These are phyloP conservation scores for Phytophthora podocarpi DNA, from an alignment of 352 stramenopile species.

Conservation along the genomic window DNA sequence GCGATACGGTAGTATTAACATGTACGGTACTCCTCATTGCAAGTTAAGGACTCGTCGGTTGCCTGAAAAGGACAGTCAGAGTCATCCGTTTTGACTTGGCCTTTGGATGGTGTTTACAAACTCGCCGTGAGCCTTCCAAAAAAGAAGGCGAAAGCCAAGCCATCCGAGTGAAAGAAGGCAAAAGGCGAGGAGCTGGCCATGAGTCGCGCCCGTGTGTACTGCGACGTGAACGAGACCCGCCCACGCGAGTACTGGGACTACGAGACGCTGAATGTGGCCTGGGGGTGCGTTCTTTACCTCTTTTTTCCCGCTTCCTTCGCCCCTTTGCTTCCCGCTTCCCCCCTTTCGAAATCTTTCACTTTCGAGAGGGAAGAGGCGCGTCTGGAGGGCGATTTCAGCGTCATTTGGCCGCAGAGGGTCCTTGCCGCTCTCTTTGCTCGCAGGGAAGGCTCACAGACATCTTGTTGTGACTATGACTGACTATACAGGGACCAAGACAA, in stretches of 20 bases:
- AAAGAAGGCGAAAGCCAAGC: slow-evolving; percentile 33
- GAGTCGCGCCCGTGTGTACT: slow-evolving; percentile 90
- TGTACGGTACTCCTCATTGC: no score
- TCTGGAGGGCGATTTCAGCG: background rate
- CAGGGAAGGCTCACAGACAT: slow-evolving; percentile 17
- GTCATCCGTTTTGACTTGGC: slow-evolving; percentile 5
- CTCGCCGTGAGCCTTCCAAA: slow-evolving; percentile 29
- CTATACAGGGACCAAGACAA: slow-evolving; percentile 96
- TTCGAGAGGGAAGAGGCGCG: background rate
- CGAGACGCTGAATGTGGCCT: slow-evolving; percentile 97
- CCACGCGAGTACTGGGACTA: slow-evolving; percentile 99
- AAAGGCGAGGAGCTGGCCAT: slow-evolving; percentile 38
- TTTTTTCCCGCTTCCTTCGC: background rate
- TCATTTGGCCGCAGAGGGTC: background rate
- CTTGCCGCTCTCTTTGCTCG: background rate
- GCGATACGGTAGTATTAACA: background rate
- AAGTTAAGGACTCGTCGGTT: no score
- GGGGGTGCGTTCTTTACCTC: slow-evolving; percentile 68
- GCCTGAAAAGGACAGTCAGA: background rate
- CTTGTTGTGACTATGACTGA: slow-evolving; percentile 5
- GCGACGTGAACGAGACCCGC: slow-evolving; percentile 95
- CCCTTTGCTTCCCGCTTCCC: background rate
- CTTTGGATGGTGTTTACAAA: slow-evolving; percentile 20
- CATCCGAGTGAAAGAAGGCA: slow-evolving; percentile 15
- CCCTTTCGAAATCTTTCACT: slow-evolving; percentile 34